Base-by-base conservation (phyloP, 2,329 filamentous ascomycete species). In the Penicillium sp. region DNA sequence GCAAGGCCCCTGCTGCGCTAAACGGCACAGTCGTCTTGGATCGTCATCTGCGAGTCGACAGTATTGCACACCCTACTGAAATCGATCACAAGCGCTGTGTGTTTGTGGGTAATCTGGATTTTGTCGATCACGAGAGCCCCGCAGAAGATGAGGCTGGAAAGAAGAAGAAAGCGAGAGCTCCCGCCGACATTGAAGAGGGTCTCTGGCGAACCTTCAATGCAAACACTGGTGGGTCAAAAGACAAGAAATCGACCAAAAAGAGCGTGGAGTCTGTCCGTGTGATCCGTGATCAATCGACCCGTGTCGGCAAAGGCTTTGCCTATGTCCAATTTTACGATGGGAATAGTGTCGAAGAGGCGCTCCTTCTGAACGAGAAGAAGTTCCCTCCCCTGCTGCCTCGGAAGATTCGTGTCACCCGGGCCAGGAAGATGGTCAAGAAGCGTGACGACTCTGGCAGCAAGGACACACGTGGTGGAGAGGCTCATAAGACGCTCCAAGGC, bases 251-350 rank as follows among this genome's bases (percentile, higher is more conserved):
- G 3, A 76, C 80, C 30, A 81, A 76, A 44, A 89, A 90, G 50
- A 84, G 77, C 48, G 85, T 98, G 9, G 90, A 98, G 66, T 94
- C 82, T 57, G 93, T 98, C 23, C 84, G 92, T 22, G 88, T 98
- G 13, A 78, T 95, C 34, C 80, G 92, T 38, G 92, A 98, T 58
- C 74, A 85, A 46, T 83, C 84, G 51, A 98, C 93, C 6, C 79
- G 93, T 33, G 86, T 98, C 18, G 88, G 92, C 56, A 98, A 98
- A 62, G 92, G 92, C 3, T 87, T 98, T 59, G 93, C 93, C 45
- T 98, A 98, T 57, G 90, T 98, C 11, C 92, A 98, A 60, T 98
- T 98, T 66, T 79, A 82, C 71, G 86, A 96, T 55, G 79, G 75
- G 46, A 95, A 93, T 55, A 74, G 82, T 30, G 90, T 98, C 30